Evolutionary conservation across 202 grass and related monocot species (phyloP), one percentile per base, ranked within the genome.

Genomic region (Elaeis oleifera): DNA sequence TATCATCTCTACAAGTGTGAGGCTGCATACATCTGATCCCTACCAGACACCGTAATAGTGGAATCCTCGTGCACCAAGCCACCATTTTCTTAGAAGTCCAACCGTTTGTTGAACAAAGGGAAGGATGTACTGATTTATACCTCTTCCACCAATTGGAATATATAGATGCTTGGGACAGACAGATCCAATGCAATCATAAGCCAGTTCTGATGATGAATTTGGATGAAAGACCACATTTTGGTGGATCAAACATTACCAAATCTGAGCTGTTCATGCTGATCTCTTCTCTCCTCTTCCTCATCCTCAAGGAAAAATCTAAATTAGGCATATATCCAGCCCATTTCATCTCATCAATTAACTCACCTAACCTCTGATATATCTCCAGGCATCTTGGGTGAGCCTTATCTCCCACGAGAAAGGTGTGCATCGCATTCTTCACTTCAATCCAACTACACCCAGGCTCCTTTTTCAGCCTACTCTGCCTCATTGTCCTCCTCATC

Each of bases 361-460:
- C 67, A 67, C 75, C 49, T 62, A 90, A 76, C 73, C 86, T 82
- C 31, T 71, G 72, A 80, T 96, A 84, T 39, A 90, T 39, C 76
- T 90, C 84, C 31, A 15, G 53, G 1, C 67, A 83, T 78, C 76
- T 85, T 2, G 56, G 81, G 60, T 88, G 90, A 79, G 78, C 77
- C 20, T 78, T 90, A 58, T 96, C 81, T 17, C 81, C 87, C 54
- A 82, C 79, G 78, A 96, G 76, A 70, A 90, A 96, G 77, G 75
- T 67, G 50, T 88, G 83, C 81, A 80, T 85, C 70, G 90, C 81
- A 13, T 63, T 76, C 71, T 75, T 74, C 67, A 85, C 84, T 58
- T 90, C 91, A 71, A 90, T 88, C 91, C 91, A 96, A 79, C 91
- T 96, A 81, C 87, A 90, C 18, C 91, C 87, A 53, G 81, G 84